Base-by-base conservation (phyloP, 2,329 filamentous ascomycete species). In the Cryoendolithus antarcticus region DNA sequence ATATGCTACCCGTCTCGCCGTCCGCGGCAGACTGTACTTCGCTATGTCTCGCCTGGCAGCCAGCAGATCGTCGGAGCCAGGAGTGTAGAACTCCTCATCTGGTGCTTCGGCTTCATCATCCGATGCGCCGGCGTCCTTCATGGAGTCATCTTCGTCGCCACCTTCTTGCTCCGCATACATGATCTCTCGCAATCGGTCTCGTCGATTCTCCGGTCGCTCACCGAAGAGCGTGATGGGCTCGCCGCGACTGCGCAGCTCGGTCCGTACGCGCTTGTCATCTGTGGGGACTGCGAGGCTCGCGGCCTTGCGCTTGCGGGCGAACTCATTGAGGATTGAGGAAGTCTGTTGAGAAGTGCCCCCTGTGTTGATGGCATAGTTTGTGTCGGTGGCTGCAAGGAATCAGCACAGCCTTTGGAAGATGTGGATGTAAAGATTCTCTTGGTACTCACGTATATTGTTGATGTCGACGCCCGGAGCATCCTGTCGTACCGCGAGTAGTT, bases 141-240 rank as follows among this genome's bases (percentile, higher is more conserved):
- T 77, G 4, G 47, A 33, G 61, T 67, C 43, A 71, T 65, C 62
- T 2, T 56, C 59, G 49, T 72, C 67, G 2, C 48, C 67, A 48
- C 80, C 79, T 38, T 73, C 77, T 47, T 86, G 74, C 37, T 80
- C 76, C 2, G 80, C 79, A 32, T 58, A 51, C 48, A 98, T 67
- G 21, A 95, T 66, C 52, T 86, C 82, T 47, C 91, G 77, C 53
- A 98, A 62, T 47, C 91, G 77, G 56, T 94, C 88, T 65, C 93
- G 74, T 43, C 91, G 72, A 52, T 96, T 89, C 19, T 75, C 79
- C 1, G 80, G 80, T 0, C 84, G 85, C 64, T 98, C 91, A 42
- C 88, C 91, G 48, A 98, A 98, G 0, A 96, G 70, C 0, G 89
- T 98, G 40, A 96, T 78, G 8, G 91, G 91, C 57, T 98, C 83